Base-by-base conservation (phyloP, 768 basidiomycete species). In the Candolleomyces eurysporus region DNA sequence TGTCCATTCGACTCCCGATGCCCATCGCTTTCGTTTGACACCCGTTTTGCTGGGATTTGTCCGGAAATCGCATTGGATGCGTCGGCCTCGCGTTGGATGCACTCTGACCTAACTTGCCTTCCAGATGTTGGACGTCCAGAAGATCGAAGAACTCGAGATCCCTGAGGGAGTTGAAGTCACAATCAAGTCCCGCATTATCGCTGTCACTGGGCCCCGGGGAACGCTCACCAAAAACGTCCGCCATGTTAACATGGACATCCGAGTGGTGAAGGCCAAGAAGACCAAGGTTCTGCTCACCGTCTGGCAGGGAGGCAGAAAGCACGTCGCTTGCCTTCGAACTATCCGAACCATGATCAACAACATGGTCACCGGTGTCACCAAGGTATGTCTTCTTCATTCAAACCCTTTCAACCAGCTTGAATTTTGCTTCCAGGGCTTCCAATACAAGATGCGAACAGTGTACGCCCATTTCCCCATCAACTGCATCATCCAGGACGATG, bases 391-490 rank as follows among this genome's bases (percentile, higher is more conserved):
- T 36, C 1, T 6, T 36, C 36, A 36, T 36, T 36, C 5, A 36
- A 36, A 5, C 36, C 36, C 11, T 36, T 36, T 36, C 8, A 36
- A 36, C 36, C 8, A 36, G 36, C 36, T 36, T 11, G 1, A 36
- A 36, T 36, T 11, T 36, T 5, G 36, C 36, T 7, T 36, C 36
- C 67, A 96, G 96, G 97, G 97, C 64, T 99, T 98, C 88, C 87
- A 88, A 69, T 99, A 99, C 87, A 99, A 98, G 90, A 98, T 99
- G 96, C 93, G 96, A 68, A 85, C 94, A 30, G 97, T 99, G 57
- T 99, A 98, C 73, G 97, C 97, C 69, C 97, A 99, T 83, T 99
- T 99, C 84, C 97, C 97, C 63, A 97, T 99, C 84, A 99, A 99
- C 83, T 90, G 90, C 74, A 96, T 97, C 75, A 92, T 96, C 70